Conservation (phyloP, 2,329 filamentous ascomycete genomes). For the Fusarium floridanum region DNA sequence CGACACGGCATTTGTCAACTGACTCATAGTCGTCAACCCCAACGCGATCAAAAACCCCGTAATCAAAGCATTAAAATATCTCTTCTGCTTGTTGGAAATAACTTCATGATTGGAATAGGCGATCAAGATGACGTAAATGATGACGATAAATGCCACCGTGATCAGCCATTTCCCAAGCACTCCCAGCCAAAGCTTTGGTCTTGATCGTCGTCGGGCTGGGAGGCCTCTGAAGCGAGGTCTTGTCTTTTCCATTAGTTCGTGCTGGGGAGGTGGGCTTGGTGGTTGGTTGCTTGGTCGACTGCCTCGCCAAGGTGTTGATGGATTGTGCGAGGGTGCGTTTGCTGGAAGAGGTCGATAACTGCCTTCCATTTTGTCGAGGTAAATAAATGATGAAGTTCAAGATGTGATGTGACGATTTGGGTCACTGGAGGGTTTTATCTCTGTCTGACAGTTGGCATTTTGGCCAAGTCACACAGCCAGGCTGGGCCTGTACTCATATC, state of each 20-base stretch:
- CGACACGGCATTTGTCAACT: constrained; percentile 56
- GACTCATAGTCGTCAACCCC: constrained; percentile 57
- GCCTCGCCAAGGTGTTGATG: neutral
- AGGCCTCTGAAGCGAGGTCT: constrained; percentile 8
- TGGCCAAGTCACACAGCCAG: neutral
- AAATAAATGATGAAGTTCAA: too few relatives aligned
- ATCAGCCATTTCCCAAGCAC: constrained; percentile 23
- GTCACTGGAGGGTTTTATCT: neutral
- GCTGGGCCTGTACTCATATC: neutral
- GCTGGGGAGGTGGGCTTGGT: neutral
- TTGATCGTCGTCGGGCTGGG: neutral
- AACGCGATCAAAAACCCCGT: constrained; percentile 58
- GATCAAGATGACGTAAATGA: constrained; percentile 11
- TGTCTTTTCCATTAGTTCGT: neutral
- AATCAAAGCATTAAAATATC: constrained; percentile 57
- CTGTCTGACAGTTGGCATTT: neutral
- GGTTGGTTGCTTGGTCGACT: neutral
- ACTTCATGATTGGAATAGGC: constrained; percentile 18
- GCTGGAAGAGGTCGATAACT: neutral
- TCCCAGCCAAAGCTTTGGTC: constrained; percentile 6
- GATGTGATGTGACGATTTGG: neutral
- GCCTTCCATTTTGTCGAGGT: neutral
- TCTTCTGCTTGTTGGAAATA: constrained; percentile 48
- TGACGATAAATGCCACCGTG: constrained; percentile 10
- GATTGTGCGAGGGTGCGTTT: neutral